Percentiles rank a stretch among this genome's conserved stretches.
Conservation (phyloP, 2,329 filamentous ascomycete species). For the Thermothelomyces thermophilus region DNA sequence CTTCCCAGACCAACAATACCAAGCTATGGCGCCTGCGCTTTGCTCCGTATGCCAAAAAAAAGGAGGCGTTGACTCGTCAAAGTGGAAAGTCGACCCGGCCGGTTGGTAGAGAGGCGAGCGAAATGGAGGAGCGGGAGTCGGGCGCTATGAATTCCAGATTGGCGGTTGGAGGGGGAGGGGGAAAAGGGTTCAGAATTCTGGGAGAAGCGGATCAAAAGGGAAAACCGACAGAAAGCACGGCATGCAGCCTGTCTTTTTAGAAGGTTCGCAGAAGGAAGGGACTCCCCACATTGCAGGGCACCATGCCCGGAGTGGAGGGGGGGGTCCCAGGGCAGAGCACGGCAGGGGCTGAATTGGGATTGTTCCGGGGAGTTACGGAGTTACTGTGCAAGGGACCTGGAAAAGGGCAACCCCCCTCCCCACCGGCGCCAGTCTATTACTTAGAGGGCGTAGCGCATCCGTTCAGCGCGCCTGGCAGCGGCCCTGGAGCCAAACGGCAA, state of each 20-base stretch:
- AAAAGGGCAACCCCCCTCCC: background rate
- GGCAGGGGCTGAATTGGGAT: background rate
- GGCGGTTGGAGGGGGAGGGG: too few relatives aligned
- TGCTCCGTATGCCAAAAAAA: conserved; percentile 12
- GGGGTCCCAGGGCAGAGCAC: background rate
- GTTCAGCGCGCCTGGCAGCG: background rate
- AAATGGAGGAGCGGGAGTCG: conserved; percentile 5
- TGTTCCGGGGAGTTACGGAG: background rate
- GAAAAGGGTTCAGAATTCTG: background rate
- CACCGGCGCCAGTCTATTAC: background rate
- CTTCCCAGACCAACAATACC: conserved; percentile 1
- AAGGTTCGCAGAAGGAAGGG: conserved; percentile 15
- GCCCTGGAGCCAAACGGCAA: background rate
- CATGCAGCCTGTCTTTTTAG: conserved; percentile 22
- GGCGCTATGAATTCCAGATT: background rate
- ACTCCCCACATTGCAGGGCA: background rate
- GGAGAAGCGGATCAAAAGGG: conserved; percentile 22
- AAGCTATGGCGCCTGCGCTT: background rate
- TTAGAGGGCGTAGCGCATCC: background rate
- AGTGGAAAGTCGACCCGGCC: conserved; percentile 7
- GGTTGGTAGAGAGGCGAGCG: conserved; percentile 6
- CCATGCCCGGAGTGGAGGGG: background rate
- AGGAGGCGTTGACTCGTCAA: conserved; percentile 1
- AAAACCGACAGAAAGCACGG: conserved; percentile 23
- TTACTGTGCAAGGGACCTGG: background rate